Evolutionary conservation across 2,329 filamentous ascomycete species (phyloP), one percentile per base, ranked within the genome.

Genomic region (Pestalotiopsis fici): DNA sequence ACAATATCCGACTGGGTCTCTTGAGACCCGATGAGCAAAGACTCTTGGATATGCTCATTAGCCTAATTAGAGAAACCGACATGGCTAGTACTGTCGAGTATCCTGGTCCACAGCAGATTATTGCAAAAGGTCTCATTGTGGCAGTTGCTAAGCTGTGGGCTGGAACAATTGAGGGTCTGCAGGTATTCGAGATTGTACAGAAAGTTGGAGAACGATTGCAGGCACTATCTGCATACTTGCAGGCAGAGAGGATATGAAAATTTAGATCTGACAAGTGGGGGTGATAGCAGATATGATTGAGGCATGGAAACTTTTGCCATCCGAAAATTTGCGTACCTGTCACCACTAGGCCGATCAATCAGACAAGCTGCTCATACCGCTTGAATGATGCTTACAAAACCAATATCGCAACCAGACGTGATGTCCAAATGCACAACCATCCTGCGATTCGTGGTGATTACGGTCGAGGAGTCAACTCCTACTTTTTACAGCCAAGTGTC

Each of bases 91-190:
- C 43, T 11, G 21, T 55, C 74, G 3, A 65, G 72, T 56, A 39
- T 69, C 5, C 28, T 67, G 21, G 67, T 71, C 25, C 65, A 70
- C n/a, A 71, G 72, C 35, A 7, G 69, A 73, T 15, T 65, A 69
- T 25, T 68, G 71, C 1, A 69, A 74, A 57, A 68, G 68, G 3
- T 59, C 67, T 50, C 43, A 50, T 50, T 21, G 21, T n/a, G 75
- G 70, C 69, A 15, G 71, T 71, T 5, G 65, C 75, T 9, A 72
- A 69, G 31, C 63, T 78, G 25, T 79, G 78, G 78, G 73, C 75
- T 2, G 67, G 71, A 28, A 72, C 77, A 7, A 75, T 75, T 63
- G 74, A 76, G 55, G 77, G 77, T 1, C 68, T 71, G 12, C 74
- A 75, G 28, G 69, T 74, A 15, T 72, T 74, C 37, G 73, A 75